Conservation (phyloP, 164 flowering plant genomes). For the Stephania japonica region DNA sequence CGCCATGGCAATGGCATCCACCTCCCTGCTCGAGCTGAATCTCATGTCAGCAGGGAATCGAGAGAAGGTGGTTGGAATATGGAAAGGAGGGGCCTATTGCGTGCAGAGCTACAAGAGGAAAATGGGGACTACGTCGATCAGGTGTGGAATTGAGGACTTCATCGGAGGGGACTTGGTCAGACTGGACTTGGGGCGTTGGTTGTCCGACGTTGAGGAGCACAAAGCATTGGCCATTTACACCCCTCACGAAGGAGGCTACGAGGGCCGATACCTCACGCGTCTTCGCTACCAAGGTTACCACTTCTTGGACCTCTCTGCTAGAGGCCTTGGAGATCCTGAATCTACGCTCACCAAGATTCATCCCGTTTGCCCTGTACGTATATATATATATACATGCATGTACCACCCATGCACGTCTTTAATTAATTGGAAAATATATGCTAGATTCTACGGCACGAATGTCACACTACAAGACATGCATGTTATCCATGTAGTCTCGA, state of each 20-base stretch:
- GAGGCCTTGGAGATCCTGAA: slow-evolving; percentile 79
- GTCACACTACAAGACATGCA: no score
- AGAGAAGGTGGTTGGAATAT: not conserved
- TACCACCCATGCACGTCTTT: not conserved
- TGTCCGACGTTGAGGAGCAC: slow-evolving; percentile 71
- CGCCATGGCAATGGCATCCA: not conserved
- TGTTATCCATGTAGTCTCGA: no score
- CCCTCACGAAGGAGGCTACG: slow-evolving; percentile 78
- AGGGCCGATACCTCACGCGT: slow-evolving; percentile 44
- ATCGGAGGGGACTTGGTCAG: slow-evolving; percentile 66
- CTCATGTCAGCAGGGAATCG: not conserved
- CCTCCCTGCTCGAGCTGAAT: not conserved
- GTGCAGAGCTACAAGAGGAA: not conserved
- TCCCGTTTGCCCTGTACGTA: slow-evolving; percentile 70
- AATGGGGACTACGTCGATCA: not conserved
- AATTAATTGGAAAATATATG: no score
- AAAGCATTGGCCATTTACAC: slow-evolving; percentile 66
- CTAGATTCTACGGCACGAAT: no score
- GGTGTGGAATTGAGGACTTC: slow-evolving; percentile 38
- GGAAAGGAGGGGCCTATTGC: not conserved
- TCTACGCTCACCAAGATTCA: slow-evolving; percentile 63
- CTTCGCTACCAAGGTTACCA: slow-evolving; percentile 27
- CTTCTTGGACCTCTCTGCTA: slow-evolving; percentile 67
- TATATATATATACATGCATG: no score
- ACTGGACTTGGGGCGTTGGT: slow-evolving; percentile 55